These are phyloP conservation scores for Somion occarium DNA, from an alignment of 1,284 basidiomycete species.

Conservation along the genomic window DNA sequence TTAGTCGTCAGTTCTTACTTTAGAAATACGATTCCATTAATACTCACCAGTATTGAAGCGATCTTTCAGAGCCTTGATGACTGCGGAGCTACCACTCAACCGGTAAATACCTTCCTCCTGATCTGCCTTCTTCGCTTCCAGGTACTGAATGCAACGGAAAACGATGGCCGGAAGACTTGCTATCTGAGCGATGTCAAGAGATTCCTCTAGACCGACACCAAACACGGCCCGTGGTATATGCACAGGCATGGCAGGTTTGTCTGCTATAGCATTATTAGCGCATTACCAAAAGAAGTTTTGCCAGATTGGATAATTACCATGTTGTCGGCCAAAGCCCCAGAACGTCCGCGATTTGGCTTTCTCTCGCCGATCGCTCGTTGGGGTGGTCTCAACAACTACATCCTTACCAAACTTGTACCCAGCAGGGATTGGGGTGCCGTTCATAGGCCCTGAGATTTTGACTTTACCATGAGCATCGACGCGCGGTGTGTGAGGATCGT, in stretches of 20 bases:
- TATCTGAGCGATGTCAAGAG: conserved; percentile 84
- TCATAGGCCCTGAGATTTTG: conserved; percentile 88
- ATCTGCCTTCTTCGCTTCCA: conserved; percentile 88
- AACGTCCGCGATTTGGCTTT: conserved; percentile 88
- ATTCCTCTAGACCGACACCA: conserved; percentile 83
- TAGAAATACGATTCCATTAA: conserved; percentile 3
- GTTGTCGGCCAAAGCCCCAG: conserved; percentile 75
- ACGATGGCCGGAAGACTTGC: conserved; percentile 91
- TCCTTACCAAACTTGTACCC: conserved; percentile 86
- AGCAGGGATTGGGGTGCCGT: conserved; percentile 79
- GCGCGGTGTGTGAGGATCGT: conserved; percentile 28
- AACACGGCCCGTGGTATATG: conserved; percentile 77
- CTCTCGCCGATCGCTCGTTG: conserved; percentile 64
- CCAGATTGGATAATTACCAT: conserved; percentile 30
- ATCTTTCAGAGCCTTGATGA: conserved; percentile 92
- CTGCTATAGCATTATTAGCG: conserved; percentile 14
- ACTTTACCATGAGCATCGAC: conserved; percentile 49
- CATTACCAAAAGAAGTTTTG: background rate
- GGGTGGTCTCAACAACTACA: conserved; percentile 43
- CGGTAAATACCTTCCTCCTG: conserved; percentile 98
- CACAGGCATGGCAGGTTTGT: conserved; percentile 37
- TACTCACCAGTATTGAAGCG: conserved; percentile 81
- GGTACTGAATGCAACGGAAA: conserved; percentile 88
- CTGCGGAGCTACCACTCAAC: conserved; percentile 87
- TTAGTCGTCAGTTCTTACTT: conserved; percentile 3